These are phyloP conservation scores for Colletotrichum tofieldiae DNA, from an alignment of 2,329 filamentous ascomycete genomes.

Conservation along the genomic window DNA sequence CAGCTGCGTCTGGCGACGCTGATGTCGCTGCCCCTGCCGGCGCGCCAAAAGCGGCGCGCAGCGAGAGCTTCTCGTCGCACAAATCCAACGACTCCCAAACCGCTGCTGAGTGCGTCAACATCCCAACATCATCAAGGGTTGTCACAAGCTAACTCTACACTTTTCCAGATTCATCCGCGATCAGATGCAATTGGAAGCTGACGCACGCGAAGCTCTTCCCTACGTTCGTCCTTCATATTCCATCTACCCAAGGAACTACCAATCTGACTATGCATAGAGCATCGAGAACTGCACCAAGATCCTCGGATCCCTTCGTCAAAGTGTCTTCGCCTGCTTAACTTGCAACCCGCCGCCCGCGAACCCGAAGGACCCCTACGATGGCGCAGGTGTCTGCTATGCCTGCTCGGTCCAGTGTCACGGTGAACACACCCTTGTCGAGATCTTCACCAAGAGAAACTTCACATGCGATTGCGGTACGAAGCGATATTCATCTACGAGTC, in stretches of 20 bases:
- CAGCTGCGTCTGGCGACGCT: constrained; percentile 47
- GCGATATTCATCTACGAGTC: constrained; percentile 77
- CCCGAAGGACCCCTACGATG: constrained; percentile 73
- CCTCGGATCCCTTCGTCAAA: constrained; percentile 90
- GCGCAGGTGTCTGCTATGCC: constrained; percentile 94
- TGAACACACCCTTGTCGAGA: constrained; percentile 93
- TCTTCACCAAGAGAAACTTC: constrained; percentile 96
- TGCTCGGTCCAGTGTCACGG: constrained; percentile 98
- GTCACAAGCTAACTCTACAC: background rate
- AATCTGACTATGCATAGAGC: constrained; percentile 69
- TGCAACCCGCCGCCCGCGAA: constrained; percentile 86
- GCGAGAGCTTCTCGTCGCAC: constrained; percentile 72
- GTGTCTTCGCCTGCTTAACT: constrained; percentile 91
- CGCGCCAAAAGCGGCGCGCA: constrained; percentile 57
- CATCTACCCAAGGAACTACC: background rate
- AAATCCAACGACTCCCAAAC: constrained; percentile 78
- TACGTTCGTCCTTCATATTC: constrained; percentile 75
- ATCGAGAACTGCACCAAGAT: constrained; percentile 94
- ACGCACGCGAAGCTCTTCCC: constrained; percentile 94
- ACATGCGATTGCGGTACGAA: constrained; percentile 96
- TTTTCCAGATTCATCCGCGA: constrained; percentile 82
- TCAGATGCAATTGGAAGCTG: constrained; percentile 92
- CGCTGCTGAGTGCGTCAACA: constrained; percentile 73
- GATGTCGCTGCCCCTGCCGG: constrained; percentile 44
- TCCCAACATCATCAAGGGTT: background rate